phyloP scores from a whole-genome alignment of 164 flowering plant genomes.

The Vitis rupestris region DNA sequence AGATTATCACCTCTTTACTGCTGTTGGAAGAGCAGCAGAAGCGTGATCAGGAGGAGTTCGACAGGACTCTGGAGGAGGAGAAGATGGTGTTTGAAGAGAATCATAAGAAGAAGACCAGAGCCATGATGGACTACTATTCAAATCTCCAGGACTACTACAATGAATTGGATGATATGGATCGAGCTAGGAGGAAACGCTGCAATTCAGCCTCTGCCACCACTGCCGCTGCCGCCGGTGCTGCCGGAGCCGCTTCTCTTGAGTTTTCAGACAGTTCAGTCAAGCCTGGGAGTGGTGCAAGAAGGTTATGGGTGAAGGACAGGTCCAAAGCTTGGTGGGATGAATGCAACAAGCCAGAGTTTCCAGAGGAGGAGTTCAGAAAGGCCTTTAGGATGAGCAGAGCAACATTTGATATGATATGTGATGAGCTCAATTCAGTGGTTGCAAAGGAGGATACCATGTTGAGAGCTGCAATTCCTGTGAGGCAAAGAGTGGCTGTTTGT shows the following conservation, averaged over 20 bases:
- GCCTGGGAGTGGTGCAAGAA: not conserved
- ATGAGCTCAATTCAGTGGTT: slow-evolving; percentile 43
- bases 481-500: slow-evolving; percentile 68
- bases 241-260: not conserved
- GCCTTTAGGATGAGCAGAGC: slow-evolving; percentile 46
- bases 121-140: slow-evolving; percentile 32
- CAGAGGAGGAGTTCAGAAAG: slow-evolving; percentile 49
- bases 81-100: slow-evolving; percentile 13
- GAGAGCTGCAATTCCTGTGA: slow-evolving; percentile 57
- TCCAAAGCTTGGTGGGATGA: slow-evolving; percentile 57
- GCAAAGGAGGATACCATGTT: slow-evolving; percentile 55
- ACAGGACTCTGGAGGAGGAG: slow-evolving; percentile 19
- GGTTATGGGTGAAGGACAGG: slow-evolving; percentile 52
- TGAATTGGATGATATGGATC: slow-evolving; percentile 24
- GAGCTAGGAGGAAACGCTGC: slow-evolving; percentile 21
- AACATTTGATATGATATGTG: slow-evolving; percentile 51
- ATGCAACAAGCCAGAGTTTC: slow-evolving; percentile 43
- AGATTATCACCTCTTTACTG: slow-evolving; percentile 30
- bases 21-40: slow-evolving; percentile 43
- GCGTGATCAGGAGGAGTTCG: slow-evolving; percentile 17
- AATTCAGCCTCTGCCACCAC: slow-evolving; percentile 18
- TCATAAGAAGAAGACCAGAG: slow-evolving; percentile 24
- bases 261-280: not conserved
- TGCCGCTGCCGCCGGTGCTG: slow-evolving; percentile 8
- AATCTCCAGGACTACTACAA: slow-evolving; percentile 19